phyloP scores from a whole-genome alignment of 768 basidiomycete species.

The Podaxis sp. region DNA sequence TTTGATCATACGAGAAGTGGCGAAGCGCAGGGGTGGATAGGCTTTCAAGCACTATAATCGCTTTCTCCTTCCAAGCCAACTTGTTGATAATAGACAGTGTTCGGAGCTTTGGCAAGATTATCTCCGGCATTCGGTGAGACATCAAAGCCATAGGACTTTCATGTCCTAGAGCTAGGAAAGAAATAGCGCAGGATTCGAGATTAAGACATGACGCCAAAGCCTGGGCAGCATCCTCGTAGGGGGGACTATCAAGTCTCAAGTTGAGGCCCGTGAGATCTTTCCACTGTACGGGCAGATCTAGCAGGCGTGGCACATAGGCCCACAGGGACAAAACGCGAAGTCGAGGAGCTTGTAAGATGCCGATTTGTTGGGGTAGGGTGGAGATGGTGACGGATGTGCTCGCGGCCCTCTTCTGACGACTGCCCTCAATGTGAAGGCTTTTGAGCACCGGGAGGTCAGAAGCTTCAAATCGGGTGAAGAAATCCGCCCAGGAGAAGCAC shows the following conservation, averaged over 20 bases:
- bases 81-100: not conserved
- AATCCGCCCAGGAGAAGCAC: not conserved
- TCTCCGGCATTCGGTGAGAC: not conserved
- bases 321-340: not conserved
- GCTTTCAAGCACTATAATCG: not conserved
- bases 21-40: not conserved
- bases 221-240: not conserved
- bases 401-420: not conserved
- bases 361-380: not conserved
- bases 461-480: not conserved
- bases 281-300: not conserved
- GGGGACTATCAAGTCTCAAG: not conserved
- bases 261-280: not conserved
- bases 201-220: not conserved
- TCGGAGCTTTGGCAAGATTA: not conserved
- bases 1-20: conserved; percentile 1
- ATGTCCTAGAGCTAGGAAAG: not conserved
- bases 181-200: not conserved
- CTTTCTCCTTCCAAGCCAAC: not conserved
- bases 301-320: not conserved
- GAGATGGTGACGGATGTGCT: not conserved
- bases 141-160: not conserved
- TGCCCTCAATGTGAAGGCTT: not conserved
- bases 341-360: not conserved
- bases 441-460: conserved; percentile 2